These are phyloP conservation scores for Erythrophleum fordii DNA, from an alignment of 306 rosid genomes.

Conservation along the genomic window DNA sequence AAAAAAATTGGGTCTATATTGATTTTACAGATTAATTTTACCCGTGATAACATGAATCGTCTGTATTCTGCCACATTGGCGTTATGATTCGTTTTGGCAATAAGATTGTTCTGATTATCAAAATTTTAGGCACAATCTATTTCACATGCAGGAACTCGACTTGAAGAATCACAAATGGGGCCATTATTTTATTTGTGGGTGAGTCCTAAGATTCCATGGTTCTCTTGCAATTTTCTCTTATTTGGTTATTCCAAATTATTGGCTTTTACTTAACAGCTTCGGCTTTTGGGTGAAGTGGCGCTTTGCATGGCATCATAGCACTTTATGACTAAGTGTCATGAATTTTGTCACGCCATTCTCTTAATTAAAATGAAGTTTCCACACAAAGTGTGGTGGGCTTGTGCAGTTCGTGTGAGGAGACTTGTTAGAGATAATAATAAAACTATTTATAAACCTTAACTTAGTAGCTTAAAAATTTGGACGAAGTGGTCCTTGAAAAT, in stretches of 20 bases:
- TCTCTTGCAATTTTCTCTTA: not conserved
- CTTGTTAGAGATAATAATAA: not conserved
- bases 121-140: not conserved
- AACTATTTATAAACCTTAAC: not conserved
- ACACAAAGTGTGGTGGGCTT: too few species aligned
- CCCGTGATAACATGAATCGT: not conserved
- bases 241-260: not conserved
- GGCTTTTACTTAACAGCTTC: not conserved
- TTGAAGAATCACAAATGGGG: conserved; percentile 85
- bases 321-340: not conserved
- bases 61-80: not conserved
- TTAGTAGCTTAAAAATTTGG: not conserved
- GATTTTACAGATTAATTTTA: not conserved
- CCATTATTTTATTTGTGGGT: conserved; percentile 84
- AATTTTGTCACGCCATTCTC: not conserved
- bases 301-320: not conserved
- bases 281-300: not conserved
- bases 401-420: not conserved
- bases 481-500: not conserved
- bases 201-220: conserved; percentile 26
- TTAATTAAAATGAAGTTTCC: too few species aligned
- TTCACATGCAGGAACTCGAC: conserved; percentile 60
- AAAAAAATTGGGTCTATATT: not conserved
- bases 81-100: not conserved
- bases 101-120: not conserved